Conservation (phyloP, 306 rosid genomes). For the Glycine tomentella region DNA sequence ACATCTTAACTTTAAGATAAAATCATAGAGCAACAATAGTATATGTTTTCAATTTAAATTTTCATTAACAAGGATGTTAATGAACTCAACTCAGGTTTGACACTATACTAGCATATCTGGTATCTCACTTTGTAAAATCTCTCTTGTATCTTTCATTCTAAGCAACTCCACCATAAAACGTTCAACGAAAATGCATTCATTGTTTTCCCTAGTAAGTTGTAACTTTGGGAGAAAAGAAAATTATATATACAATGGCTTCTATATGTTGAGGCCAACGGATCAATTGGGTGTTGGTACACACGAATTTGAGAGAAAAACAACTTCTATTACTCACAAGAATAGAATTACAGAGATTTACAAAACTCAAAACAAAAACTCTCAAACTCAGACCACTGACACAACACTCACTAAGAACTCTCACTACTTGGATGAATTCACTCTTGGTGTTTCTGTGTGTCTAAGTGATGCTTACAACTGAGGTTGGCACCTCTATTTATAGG, state of each 20-base stretch:
- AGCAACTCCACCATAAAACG: conserved; percentile 13
- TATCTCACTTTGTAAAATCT: conserved; percentile 20
- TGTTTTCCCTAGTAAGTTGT: conserved; percentile 14
- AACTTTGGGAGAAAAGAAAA: not conserved
- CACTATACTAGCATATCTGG: conserved; percentile 12
- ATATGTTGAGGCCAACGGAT: too few species aligned
- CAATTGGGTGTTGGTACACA: too few species aligned
- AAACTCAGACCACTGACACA: too few species aligned
- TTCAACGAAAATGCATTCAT: conserved; percentile 8
- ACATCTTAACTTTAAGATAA: conserved; percentile 21
- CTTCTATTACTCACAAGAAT: too few species aligned
- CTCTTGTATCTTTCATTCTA: conserved; percentile 2
- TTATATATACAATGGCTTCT: not conserved
- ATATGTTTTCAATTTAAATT: not conserved
- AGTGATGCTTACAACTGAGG: too few species aligned
- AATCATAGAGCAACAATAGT: not conserved
- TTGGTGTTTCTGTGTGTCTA: too few species aligned
- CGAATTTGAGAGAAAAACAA: too few species aligned
- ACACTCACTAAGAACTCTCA: too few species aligned
- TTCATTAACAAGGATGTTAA: conserved; percentile 13
- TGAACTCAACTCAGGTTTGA: conserved; percentile 25
- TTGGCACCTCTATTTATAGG: too few species aligned
- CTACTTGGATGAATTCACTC: too few species aligned
- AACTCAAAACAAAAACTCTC: too few species aligned
- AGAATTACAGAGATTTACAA: too few species aligned